A percentile compares a stretch with the other conserved stretches of the same genome.
These are phyloP conservation scores for Kwoniella shivajii DNA, from an alignment of 1,284 basidiomycete species.

Conservation along the genomic window DNA sequence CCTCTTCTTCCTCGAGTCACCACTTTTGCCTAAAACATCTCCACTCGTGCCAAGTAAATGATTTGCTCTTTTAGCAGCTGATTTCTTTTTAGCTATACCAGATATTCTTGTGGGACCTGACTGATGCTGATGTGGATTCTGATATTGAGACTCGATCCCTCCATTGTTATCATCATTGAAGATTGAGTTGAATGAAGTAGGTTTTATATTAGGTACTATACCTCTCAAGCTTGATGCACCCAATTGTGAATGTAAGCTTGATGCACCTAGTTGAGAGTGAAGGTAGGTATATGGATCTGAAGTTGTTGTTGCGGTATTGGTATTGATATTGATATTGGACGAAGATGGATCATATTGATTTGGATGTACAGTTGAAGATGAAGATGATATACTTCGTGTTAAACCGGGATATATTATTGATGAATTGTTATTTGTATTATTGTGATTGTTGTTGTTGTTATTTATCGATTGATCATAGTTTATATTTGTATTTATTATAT, in stretches of 20 bases:
- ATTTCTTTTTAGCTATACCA: constrained; percentile 13
- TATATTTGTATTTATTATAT: neutral
- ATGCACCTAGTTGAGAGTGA: constrained; percentile 1
- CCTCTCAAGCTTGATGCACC: constrained; percentile 4
- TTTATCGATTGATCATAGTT: too few species aligned
- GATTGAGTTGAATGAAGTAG: constrained; percentile 3
- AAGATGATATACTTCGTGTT: constrained; percentile 1
- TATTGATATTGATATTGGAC: too few species aligned
- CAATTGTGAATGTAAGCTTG: constrained; percentile 1
- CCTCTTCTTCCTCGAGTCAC: constrained; percentile 58
- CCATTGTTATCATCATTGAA: constrained; percentile 1
- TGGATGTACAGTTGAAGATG: constrained; percentile 3
- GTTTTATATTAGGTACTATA: constrained; percentile 2
- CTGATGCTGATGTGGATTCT: neutral
- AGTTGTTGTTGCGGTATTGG: neutral
- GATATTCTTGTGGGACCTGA: neutral
- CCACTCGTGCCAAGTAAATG: neutral
- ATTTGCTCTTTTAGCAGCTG: neutral
- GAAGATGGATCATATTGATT: too few species aligned
- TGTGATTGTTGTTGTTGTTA: too few species aligned
- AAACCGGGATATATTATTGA: constrained; percentile 1
- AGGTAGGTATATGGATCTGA: constrained; percentile 3
- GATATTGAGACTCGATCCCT: neutral
- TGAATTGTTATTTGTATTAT: neutral
- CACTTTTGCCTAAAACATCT: constrained; percentile 4